Percentiles rank a stretch among this genome's conserved stretches.
Evolutionary conservation across 2,329 filamentous ascomycete species (phyloP).

Genomic region (Rhinocladiella mackenziei): DNA sequence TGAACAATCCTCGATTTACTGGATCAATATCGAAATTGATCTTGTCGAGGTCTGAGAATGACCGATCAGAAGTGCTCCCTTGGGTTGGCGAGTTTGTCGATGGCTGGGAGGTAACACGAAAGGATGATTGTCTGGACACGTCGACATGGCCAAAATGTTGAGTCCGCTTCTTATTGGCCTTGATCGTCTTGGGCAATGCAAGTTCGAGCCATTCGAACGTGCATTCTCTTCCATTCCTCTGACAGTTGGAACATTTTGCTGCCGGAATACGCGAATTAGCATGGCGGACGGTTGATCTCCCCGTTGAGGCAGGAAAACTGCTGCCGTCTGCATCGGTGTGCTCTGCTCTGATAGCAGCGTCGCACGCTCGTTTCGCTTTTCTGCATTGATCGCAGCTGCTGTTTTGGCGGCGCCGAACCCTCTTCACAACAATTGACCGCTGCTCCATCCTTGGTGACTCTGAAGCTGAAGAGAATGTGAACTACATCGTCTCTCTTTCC

Average conservation of each 20-base stretch:
- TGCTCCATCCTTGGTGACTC: constrained; percentile 7
- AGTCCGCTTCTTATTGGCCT: constrained; percentile 4
- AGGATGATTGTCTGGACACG: not conserved
- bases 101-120: not conserved
- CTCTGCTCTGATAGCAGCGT: not conserved
- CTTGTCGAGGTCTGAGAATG: not conserved
- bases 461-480: not conserved
- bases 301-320: not conserved
- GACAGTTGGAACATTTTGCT: constrained; percentile 6
- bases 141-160: not conserved
- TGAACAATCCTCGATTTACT: not conserved
- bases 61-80: not conserved
- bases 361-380: constrained; percentile 10
- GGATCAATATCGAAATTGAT: not conserved
- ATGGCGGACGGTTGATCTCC: not conserved
- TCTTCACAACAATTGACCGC: constrained; percentile 7
- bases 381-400: constrained; percentile 14
- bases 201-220: constrained; percentile 9
- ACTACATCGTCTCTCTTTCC: too few relatives aligned
- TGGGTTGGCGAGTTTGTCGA: not conserved
- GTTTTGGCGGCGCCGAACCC: constrained; percentile 10
- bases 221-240: constrained; percentile 3
- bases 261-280: not conserved
- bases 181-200: constrained; percentile 1
- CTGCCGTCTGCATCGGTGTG: not conserved